Evolutionary conservation across 352 stramenopile genomes (phyloP), one percentile per base, ranked within the genome.

Genomic region (Phytopythium oedochilum): DNA sequence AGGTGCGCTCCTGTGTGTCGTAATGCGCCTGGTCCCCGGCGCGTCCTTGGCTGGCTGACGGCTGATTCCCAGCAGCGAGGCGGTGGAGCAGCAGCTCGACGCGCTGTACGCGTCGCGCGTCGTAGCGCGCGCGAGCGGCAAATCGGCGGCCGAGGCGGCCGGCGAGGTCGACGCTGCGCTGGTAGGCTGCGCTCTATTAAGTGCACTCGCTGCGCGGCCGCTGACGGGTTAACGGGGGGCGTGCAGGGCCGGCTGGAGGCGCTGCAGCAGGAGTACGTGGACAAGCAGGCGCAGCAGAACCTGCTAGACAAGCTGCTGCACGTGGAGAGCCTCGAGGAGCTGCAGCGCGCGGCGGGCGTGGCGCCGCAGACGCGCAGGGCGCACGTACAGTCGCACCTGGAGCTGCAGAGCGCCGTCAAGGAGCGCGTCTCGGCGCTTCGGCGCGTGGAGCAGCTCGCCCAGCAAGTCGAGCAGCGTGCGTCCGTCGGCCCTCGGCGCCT

Each of bases 301-400:
- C 45, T 92, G 35, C 60, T 92, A 61, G 79, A 89, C 44, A 82
- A 83, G 59, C 64, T 92, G 59, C 64, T 77, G n/a, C 73, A 88
- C n/a, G 60, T 84, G 15, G 67, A 85, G 48, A 67, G 61, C 22
- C 44, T 71, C 25, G 69, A 80, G 31, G 77, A 76, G 8, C 45
- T 89, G 22, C 59, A 70, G 43, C 61, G 52, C 17, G 65, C 59
- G 45, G 51, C 64, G 6, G 17, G 43, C 20, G 23, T 23, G 23
- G 31, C 34, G 2, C 34, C 49, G 4, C 49, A 55, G 34, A 22
- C 51, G 22, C 64, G 59, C 49, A 67, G 67, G 38, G 60, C 64
- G 1, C 59, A 82, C 34, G 59, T 55, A 14, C 60, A 76, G 20
- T 49, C 36, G 23, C 62, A 78, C 12, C 60, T 53, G n/a, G 66